These are phyloP conservation scores for Nitzschia sp. DNA, from an alignment of 108 stramenopile genomes.

Conservation along the genomic window DNA sequence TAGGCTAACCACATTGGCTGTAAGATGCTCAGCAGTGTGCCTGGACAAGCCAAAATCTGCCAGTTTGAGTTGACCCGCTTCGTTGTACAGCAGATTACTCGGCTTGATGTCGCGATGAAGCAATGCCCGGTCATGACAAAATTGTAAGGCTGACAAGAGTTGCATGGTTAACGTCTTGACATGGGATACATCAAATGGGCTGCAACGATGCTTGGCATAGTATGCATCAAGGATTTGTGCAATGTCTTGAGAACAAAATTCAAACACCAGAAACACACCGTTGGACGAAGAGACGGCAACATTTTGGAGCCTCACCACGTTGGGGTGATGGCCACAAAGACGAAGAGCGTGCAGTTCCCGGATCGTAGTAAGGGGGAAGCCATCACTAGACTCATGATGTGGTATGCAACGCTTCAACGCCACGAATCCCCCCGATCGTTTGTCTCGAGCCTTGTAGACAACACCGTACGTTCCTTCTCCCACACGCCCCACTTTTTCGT, in stretches of 20 bases:
- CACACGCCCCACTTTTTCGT: conserved; percentile 89
- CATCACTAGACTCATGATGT: conserved; percentile 80
- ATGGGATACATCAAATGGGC: conserved; percentile 59
- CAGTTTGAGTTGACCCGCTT: conserved; percentile 51
- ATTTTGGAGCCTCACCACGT: conserved; percentile 58
- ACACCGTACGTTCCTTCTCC: conserved; percentile 98
- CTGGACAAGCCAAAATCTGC: conserved; percentile 91
- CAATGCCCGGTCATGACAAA: conserved; percentile 56
- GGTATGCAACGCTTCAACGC: conserved; percentile 83
- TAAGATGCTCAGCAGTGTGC: conserved; percentile 43
- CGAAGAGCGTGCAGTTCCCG: conserved; percentile 72
- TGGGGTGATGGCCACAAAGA: conserved; percentile 47
- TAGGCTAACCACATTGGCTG: conserved; percentile 86
- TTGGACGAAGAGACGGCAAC: conserved; percentile 62
- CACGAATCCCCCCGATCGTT: conserved; percentile 40
- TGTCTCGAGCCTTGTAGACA: conserved; percentile 92
- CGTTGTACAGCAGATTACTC: conserved; percentile 68
- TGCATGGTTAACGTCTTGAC: conserved; percentile 65
- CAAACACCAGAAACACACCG: conserved; percentile 83
- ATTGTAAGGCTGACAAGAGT: conserved; percentile 60
- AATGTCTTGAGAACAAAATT: conserved; percentile 70
- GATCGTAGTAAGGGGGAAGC: conserved; percentile 80
- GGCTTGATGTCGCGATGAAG: conserved; percentile 87
- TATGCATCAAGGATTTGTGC: conserved; percentile 66
- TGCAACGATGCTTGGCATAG: conserved; percentile 32